These are phyloP conservation scores for Colletotrichum eleusines DNA, from an alignment of 2,329 filamentous ascomycete genomes.

Conservation along the genomic window DNA sequence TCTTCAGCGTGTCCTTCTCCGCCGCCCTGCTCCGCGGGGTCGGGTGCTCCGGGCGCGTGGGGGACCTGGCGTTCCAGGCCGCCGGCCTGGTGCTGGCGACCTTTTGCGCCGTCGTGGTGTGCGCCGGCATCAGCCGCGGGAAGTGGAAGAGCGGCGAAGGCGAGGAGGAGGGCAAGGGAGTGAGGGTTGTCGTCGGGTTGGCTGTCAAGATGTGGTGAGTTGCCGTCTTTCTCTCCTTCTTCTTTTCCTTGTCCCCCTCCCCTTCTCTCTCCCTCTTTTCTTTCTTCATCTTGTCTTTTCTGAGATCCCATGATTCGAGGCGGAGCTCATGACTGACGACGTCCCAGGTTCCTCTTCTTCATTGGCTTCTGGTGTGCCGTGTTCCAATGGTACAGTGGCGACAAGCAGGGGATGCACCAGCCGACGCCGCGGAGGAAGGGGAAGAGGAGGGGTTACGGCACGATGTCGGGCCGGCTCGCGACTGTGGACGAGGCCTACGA, in stretches of 20 bases:
- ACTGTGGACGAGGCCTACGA: slow-evolving; percentile 25
- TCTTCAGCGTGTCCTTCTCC: slow-evolving; percentile 88
- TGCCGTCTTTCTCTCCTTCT: background rate
- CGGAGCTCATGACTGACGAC: background rate
- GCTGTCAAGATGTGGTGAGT: slow-evolving; percentile 34
- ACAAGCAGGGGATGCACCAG: slow-evolving; percentile 3
- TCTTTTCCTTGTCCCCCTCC: background rate
- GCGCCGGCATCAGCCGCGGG: slow-evolving; percentile 6
- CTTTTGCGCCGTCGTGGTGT: slow-evolving; percentile 20
- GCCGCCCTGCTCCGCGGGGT: slow-evolving; percentile 42
- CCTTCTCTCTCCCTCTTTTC: background rate
- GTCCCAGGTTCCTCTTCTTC: slow-evolving; percentile 27
- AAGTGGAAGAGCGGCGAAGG: background rate
- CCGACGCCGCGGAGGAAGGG: background rate
- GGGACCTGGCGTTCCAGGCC: slow-evolving; percentile 31
- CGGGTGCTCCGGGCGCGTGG: slow-evolving; percentile 1
- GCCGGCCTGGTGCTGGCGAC: slow-evolving; percentile 25
- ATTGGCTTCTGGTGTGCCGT: slow-evolving; percentile 33
- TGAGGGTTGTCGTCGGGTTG: slow-evolving; percentile 7
- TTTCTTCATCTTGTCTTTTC: background rate
- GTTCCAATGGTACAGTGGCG: slow-evolving; percentile 17
- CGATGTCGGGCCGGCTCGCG: slow-evolving; percentile 25
- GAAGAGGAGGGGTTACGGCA: slow-evolving; percentile 35
- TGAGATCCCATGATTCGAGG: background rate
- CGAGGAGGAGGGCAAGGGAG: background rate